phyloP scores from a whole-genome alignment of 208 protist genomes.

The Leishmania amazonensis region DNA sequence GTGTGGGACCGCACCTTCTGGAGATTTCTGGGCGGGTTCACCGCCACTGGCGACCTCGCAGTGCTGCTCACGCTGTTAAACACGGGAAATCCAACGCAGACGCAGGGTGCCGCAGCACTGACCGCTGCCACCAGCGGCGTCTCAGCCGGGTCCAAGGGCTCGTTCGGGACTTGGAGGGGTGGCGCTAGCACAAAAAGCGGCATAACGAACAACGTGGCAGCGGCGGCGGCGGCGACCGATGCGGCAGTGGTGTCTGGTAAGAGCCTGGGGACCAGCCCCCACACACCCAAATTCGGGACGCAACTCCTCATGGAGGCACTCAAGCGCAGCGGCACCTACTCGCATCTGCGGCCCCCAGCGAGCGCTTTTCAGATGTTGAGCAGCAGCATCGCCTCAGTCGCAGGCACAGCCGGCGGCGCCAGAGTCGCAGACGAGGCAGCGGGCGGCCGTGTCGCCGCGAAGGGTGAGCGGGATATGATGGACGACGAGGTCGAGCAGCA shows the following conservation, averaged over 20 bases:
- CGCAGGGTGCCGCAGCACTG: background rate
- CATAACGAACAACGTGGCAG: background rate
- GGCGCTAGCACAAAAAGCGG: background rate
- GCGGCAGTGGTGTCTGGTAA: conserved; percentile 8
- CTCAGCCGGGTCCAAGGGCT: background rate
- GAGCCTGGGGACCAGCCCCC: background rate
- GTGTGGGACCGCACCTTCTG: conserved; percentile 52
- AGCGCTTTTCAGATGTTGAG: background rate
- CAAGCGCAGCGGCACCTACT: conserved; percentile 28
- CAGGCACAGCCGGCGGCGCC: no score
- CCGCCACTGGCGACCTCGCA: conserved; percentile 35
- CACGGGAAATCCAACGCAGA: conserved; percentile 12
- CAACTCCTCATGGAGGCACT: conserved; percentile 32
- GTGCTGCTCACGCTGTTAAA: conserved; percentile 31
- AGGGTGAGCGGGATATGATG: background rate
- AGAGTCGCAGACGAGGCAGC: background rate
- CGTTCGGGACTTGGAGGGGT: background rate
- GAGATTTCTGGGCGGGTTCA: conserved; percentile 42
- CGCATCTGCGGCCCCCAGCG: conserved; percentile 8
- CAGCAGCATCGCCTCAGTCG: background rate
- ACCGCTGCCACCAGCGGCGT: background rate
- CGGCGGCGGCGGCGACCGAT: background rate
- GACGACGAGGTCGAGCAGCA: conserved; percentile 2
- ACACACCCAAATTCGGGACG: conserved; percentile 13
- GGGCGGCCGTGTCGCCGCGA: background rate